Percentiles rank a stretch among this genome's conserved stretches.
Conservation (phyloP, 495 filamentous ascomycete genomes). For the Tuber microsphaerosporum region DNA sequence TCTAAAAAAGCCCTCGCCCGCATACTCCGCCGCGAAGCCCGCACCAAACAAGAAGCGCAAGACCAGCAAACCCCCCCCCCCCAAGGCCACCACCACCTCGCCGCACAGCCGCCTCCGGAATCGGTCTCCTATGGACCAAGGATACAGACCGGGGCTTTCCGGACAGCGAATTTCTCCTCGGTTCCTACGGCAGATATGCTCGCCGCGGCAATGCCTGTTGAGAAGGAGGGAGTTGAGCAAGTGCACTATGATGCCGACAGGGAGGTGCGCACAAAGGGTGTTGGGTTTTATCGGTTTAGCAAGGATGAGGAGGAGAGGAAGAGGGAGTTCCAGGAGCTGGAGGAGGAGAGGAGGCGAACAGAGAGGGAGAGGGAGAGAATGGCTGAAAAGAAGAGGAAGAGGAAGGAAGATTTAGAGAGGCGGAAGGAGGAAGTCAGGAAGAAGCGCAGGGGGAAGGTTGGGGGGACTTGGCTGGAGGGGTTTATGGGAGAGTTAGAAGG, state of each 20-base stretch:
- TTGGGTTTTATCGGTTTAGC: slow-evolving; percentile 83
- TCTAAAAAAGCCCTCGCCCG: slow-evolving; percentile 58
- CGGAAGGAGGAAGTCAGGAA: slow-evolving; percentile 49
- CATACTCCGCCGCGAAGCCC: slow-evolving; percentile 45
- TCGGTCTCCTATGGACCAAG: slow-evolving; percentile 53
- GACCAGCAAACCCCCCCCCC: not conserved
- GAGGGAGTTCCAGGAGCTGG: slow-evolving; percentile 69
- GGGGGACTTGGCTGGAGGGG: slow-evolving; percentile 57
- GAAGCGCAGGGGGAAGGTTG: slow-evolving; percentile 55
- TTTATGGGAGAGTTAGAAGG: slow-evolving; percentile 58
- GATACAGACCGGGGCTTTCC: slow-evolving; percentile 73
- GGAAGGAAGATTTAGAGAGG: slow-evolving; percentile 50
- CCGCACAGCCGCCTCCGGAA: not conserved
- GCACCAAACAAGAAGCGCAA: slow-evolving; percentile 28
- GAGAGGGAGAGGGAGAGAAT: slow-evolving; percentile 52
- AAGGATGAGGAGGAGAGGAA: slow-evolving; percentile 57
- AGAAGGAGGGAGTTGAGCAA: slow-evolving; percentile 65
- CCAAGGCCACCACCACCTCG: not conserved
- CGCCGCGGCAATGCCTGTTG: slow-evolving; percentile 7
- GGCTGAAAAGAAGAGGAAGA: slow-evolving; percentile 50
- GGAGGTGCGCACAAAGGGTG: slow-evolving; percentile 80
- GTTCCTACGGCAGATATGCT: slow-evolving; percentile 18
- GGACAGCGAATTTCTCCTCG: slow-evolving; percentile 44
- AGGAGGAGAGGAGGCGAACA: slow-evolving; percentile 60
- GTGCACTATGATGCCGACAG: slow-evolving; percentile 74